Evolutionary conservation across 495 filamentous ascomycete genomes (phyloP).

Genomic region (Sordaria brevicollis): DNA sequence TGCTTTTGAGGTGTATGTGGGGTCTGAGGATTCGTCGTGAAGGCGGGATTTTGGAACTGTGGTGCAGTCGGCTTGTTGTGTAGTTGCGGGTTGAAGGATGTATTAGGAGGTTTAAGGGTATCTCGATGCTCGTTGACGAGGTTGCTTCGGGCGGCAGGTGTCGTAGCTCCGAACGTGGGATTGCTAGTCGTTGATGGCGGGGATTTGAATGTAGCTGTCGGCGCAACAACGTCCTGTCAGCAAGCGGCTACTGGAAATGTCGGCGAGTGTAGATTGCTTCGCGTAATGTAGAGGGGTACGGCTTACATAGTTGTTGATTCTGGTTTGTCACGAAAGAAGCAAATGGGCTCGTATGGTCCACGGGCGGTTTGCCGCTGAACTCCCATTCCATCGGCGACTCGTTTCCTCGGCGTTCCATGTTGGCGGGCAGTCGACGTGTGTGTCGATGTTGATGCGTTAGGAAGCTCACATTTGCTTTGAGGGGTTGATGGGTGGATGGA

Average conservation of each 20-base stretch:
- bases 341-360: constrained; percentile 39
- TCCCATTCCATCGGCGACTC: constrained; percentile 44
- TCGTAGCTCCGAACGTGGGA: background rate
- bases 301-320: constrained; percentile 15
- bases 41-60: constrained; percentile 57
- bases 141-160: background rate
- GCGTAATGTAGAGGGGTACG: background rate
- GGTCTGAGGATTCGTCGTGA: too few relatives aligned
- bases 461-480: background rate
- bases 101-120: constrained; percentile 13
- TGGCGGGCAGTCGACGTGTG: background rate
- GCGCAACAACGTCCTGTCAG: background rate
- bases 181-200: background rate
- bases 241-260: background rate
- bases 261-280: background rate
- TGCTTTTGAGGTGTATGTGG: constrained; percentile 70
- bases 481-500: background rate
- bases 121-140: background rate
- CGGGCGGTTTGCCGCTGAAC: constrained; percentile 30
- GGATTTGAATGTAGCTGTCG: background rate
- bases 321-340: constrained; percentile 20
- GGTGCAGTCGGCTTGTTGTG: constrained; percentile 27
- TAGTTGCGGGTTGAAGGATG: constrained; percentile 25
- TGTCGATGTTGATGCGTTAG: background rate
- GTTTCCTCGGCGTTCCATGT: constrained; percentile 33